A percentile compares a stretch with the other conserved stretches of the same genome.
Conservation (phyloP, 108 stramenopile genomes). For the Fistulifera solaris region DNA sequence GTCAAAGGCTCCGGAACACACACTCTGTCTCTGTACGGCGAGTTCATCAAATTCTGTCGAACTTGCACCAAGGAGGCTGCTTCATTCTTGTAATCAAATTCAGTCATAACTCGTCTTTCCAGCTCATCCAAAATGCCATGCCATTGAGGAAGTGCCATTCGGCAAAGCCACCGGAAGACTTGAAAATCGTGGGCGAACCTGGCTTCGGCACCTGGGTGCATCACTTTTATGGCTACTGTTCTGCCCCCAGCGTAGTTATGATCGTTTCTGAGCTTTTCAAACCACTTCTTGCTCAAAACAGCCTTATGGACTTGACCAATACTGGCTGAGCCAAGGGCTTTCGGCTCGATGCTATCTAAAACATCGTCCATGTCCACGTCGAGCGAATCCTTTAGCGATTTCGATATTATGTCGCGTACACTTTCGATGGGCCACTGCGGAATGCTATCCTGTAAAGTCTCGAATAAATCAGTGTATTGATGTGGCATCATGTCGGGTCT, state of each 20-base stretch:
- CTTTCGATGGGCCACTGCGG: slow-evolving; percentile 46
- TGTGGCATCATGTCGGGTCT: slow-evolving; percentile 64
- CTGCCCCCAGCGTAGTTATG: slow-evolving; percentile 13
- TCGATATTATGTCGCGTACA: slow-evolving; percentile 24
- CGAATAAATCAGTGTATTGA: slow-evolving; percentile 50
- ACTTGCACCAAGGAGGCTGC: slow-evolving; percentile 35
- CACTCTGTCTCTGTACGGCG: slow-evolving; percentile 29
- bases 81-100: slow-evolving; percentile 64
- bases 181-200: slow-evolving; percentile 59
- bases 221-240: slow-evolving; percentile 57
- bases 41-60: slow-evolving; percentile 31
- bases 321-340: slow-evolving; percentile 52
- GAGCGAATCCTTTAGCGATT: slow-evolving; percentile 20
- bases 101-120: slow-evolving; percentile 57
- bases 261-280: not conserved
- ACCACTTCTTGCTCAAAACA: slow-evolving; percentile 17
- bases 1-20: slow-evolving; percentile 38
- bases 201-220: slow-evolving; percentile 55
- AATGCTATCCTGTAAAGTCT: slow-evolving; percentile 44
- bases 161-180: slow-evolving; percentile 57
- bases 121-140: slow-evolving; percentile 50
- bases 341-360: slow-evolving; percentile 42
- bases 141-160: slow-evolving; percentile 60
- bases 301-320: slow-evolving; percentile 68
- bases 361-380: slow-evolving; percentile 42